Evolutionary conservation across 805 yeast genomes (phyloP).

Genomic region (Brettanomyces naardenensis): DNA sequence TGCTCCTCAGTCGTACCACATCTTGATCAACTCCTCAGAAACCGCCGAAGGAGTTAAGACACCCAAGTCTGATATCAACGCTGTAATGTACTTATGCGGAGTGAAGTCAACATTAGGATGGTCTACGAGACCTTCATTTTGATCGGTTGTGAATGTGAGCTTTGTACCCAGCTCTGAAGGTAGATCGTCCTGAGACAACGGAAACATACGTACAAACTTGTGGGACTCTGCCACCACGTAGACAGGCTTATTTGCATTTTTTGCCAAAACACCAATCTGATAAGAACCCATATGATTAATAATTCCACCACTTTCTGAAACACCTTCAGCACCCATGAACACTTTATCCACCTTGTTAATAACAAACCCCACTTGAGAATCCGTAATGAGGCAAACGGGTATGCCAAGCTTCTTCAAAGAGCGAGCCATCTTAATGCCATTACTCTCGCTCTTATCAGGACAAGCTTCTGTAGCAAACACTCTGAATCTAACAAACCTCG

Average conservation of each 20-base stretch:
- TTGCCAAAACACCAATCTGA: conserved; percentile 89
- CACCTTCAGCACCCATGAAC: conserved; percentile 98
- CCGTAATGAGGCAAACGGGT: conserved; percentile 84
- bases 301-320: conserved; percentile 97
- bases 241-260: conserved; percentile 83
- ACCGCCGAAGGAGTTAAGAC: conserved; percentile 97
- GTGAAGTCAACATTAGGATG: conserved; percentile 80
- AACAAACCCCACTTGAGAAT: conserved; percentile 88
- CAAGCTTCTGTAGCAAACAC: conserved; percentile 92
- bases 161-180: conserved; percentile 36
- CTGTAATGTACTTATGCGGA: conserved; percentile 92
- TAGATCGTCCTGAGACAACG: conserved; percentile 85
- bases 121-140: conserved; percentile 25
- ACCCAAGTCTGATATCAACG: conserved; percentile 92
- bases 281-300: conserved; percentile 93
- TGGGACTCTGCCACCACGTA: conserved; percentile 93
- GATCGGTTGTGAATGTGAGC: conserved; percentile 35
- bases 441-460: conserved; percentile 69
- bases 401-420: conserved; percentile 62
- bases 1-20: conserved; percentile 90
- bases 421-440: conserved; percentile 70
- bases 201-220: conserved; percentile 93
- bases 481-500: conserved; percentile 73
- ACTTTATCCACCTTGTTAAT: conserved; percentile 89
- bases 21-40: conserved; percentile 94